Conservation (phyloP, 2,329 filamentous ascomycete genomes). For the Aureobasidium melanogenum region DNA sequence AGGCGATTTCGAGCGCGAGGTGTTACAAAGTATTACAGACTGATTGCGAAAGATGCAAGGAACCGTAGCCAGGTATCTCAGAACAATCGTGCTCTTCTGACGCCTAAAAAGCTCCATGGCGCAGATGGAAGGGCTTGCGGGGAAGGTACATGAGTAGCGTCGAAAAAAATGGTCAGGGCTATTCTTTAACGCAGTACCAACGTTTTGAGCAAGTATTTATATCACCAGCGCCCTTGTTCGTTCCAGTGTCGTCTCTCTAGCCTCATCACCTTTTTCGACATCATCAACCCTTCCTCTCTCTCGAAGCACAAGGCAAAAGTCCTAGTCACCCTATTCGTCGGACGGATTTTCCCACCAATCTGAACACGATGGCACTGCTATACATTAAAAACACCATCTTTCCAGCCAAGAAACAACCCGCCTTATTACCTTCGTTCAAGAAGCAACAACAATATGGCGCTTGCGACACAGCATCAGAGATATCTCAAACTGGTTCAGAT, state of each 20-base stretch:
- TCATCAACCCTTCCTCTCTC: neutral
- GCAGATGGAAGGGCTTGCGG: neutral
- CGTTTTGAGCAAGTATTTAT: neutral
- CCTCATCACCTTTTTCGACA: neutral
- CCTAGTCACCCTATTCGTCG: neutral
- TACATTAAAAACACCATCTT: slow-evolving; percentile 6
- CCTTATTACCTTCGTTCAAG: neutral
- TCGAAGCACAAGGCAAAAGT: neutral
- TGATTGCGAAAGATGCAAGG: neutral
- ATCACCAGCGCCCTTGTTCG: neutral
- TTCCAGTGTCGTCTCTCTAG: neutral
- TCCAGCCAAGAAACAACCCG: neutral
- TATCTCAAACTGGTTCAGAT: neutral
- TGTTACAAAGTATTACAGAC: neutral
- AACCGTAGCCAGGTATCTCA: neutral
- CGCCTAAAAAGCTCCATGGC: neutral
- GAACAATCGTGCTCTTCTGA: neutral
- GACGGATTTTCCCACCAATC: neutral
- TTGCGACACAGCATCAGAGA: neutral
- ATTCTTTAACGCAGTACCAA: neutral
- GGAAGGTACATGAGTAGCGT: neutral
- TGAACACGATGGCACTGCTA: neutral
- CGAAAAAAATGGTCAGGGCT: slow-evolving; percentile 6
- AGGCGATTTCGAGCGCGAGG: neutral
- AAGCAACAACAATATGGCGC: slow-evolving; percentile 6